A percentile compares a stretch with the other conserved stretches of the same genome.
Conservation (phyloP, 1,139 yeast genomes). For the Pneumocystis murina region DNA sequence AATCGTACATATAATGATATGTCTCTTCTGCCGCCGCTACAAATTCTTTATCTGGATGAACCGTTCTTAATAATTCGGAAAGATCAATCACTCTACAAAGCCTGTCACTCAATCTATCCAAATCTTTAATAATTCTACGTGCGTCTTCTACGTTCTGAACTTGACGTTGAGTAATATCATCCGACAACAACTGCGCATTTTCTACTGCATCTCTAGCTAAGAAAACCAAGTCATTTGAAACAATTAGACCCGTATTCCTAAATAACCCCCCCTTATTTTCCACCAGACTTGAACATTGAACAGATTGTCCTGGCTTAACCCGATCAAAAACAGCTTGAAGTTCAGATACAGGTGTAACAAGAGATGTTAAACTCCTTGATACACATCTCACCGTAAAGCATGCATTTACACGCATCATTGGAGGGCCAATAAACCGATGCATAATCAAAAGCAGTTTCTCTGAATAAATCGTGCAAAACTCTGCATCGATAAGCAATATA, state of each 20-base stretch:
- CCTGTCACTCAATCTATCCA: constrained; percentile 77
- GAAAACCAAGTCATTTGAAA: neutral
- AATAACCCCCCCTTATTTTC: neutral
- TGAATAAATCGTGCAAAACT: no score
- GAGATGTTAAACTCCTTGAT: no score
- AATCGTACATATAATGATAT: constrained; percentile 80
- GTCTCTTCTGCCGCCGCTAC: constrained; percentile 72
- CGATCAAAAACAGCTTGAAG: neutral
- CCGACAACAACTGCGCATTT: neutral
- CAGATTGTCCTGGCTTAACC: neutral
- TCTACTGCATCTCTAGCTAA: neutral
- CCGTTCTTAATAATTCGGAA: constrained; percentile 77
- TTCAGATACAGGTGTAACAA: neutral
- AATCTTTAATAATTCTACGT: constrained; percentile 40
- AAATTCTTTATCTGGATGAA: constrained; percentile 60
- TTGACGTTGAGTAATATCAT: neutral
- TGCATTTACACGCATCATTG: no score
- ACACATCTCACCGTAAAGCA: no score
- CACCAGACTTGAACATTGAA: neutral
- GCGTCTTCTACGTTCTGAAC: constrained; percentile 28
- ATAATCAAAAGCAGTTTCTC: no score
- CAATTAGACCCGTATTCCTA: neutral
- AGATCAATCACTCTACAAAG: constrained; percentile 86
- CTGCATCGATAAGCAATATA: no score
- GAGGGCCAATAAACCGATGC: no score